Conservation (phyloP, 169 alveolate genomes). For the Plasmodium coatneyi region DNA sequence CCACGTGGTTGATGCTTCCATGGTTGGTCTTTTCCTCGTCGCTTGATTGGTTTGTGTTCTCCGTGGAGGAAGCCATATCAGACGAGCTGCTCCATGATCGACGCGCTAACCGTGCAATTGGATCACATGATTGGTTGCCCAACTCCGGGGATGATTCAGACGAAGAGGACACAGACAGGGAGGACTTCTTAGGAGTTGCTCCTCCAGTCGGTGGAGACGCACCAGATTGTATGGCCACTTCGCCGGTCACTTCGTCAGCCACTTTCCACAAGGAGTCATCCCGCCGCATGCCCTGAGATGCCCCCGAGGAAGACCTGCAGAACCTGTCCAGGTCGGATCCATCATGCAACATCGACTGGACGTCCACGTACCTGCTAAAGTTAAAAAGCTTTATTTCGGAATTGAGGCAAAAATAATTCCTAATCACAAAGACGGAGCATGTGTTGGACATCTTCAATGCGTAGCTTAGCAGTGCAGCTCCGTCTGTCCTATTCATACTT, state of each 20-base stretch:
- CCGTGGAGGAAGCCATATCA: not conserved
- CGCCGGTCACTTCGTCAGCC: not conserved
- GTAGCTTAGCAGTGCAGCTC: not conserved
- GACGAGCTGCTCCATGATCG: not conserved
- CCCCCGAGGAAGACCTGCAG: not conserved
- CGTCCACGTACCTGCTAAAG: slow-evolving; percentile 40
- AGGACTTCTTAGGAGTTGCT: not conserved
- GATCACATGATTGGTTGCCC: not conserved
- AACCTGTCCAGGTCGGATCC: not conserved
- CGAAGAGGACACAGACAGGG: slow-evolving; percentile 1
- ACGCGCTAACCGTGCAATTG: not conserved
- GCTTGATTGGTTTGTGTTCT: not conserved
- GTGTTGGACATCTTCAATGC: slow-evolving; percentile 29
- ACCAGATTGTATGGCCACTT: not conserved
- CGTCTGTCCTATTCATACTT: not conserved
- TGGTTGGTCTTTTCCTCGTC: not conserved
- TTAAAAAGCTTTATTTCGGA: slow-evolving; percentile 60
- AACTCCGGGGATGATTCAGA: not conserved
- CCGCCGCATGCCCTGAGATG: not conserved
- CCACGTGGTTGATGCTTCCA: not conserved
- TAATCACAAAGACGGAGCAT: slow-evolving; percentile 36
- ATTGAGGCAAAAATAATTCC: slow-evolving; percentile 12
- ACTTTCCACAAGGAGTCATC: not conserved
- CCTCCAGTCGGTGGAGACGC: not conserved
- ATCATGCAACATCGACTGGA: slow-evolving; percentile 38